A percentile compares a stretch with the other conserved stretches of the same genome.
These are phyloP conservation scores for Puccinia hordei DNA, from an alignment of 1,284 basidiomycete species.

Conservation along the genomic window DNA sequence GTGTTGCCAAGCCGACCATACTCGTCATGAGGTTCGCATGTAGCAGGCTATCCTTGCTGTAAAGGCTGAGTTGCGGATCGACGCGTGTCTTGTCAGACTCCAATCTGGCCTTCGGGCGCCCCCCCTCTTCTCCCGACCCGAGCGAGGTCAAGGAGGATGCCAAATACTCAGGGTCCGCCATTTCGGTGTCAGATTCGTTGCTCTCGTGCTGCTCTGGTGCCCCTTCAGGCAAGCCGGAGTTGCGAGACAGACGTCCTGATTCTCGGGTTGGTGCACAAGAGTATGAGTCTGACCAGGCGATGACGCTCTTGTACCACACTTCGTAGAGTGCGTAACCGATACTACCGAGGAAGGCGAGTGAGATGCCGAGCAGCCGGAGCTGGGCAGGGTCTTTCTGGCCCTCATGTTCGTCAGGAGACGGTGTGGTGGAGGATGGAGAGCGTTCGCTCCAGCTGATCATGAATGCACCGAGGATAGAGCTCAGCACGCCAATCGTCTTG, in stretches of 20 bases:
- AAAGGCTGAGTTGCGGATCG: neutral
- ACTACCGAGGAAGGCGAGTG: slow-evolving; percentile 24
- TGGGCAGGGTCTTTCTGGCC: neutral
- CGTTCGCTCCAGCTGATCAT: slow-evolving; percentile 1
- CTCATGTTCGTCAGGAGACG: neutral
- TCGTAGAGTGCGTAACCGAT: slow-evolving; percentile 31
- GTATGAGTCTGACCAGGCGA: slow-evolving; percentile 13
- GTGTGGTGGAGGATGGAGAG: neutral
- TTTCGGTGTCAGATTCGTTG: neutral
- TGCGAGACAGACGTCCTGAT: neutral
- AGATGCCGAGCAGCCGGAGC: slow-evolving; percentile 21
- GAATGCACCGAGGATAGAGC: slow-evolving; percentile 2
- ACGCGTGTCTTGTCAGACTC: neutral
- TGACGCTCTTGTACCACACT: slow-evolving; percentile 29
- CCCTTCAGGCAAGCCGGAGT: neutral
- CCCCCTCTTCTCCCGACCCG: slow-evolving; percentile 3
- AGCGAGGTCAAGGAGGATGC: neutral
- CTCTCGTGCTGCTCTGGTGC: neutral
- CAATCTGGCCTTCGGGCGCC: neutral
- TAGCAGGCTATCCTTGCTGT: slow-evolving; percentile 6
- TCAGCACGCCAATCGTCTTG: slow-evolving; percentile 16
- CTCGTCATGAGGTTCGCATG: slow-evolving; percentile 25
- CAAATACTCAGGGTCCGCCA: neutral
- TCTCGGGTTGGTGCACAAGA: no score
- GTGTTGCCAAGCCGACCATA: slow-evolving; percentile 9